A percentile compares a stretch with the other conserved stretches of the same genome.
phyloP scores from a whole-genome alignment of 2,329 filamentous ascomycete species.

The Penicillium occitanis region DNA sequence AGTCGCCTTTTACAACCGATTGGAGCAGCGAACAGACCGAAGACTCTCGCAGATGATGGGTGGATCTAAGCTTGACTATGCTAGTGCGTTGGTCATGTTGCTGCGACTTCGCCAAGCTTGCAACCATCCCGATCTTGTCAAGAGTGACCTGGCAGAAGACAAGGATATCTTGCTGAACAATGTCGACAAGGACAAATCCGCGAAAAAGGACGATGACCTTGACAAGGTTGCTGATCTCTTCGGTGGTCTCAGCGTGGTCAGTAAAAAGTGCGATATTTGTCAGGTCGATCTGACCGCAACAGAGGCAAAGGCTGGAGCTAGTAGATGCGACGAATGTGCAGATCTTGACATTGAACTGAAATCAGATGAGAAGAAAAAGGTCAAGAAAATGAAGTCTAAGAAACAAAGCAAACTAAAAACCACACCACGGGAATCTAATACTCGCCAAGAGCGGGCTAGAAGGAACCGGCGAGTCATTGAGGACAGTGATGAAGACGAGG shows the following conservation, averaged over 20 bases:
- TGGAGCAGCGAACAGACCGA: conserved; percentile 81
- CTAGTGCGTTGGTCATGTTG: conserved; percentile 89
- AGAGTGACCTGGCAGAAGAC: conserved; percentile 81
- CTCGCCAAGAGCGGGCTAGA: conserved; percentile 30
- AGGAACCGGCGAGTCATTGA: conserved; percentile 48
- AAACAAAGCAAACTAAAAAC: not conserved
- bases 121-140: conserved; percentile 87
- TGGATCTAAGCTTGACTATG: conserved; percentile 77
- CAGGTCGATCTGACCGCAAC: conserved; percentile 64
- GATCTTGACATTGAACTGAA: conserved; percentile 65
- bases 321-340: conserved; percentile 70
- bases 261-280: conserved; percentile 81
- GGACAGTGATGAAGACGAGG: conserved; percentile 60
- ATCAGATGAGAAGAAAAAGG: conserved; percentile 37
- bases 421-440: conserved; percentile 22
- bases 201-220: conserved; percentile 60
- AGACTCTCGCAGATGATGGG: conserved; percentile 88
- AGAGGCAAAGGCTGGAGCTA: conserved; percentile 54
- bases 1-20: conserved; percentile 77
- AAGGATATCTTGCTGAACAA: conserved; percentile 76
- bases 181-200: conserved; percentile 49
- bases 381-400: conserved; percentile 42
- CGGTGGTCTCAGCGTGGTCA: conserved; percentile 74
- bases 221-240: conserved; percentile 85
- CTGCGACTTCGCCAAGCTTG: conserved; percentile 88